Conservation (phyloP, 495 filamentous ascomycete species). For the Lindgomyces ingoldianus region DNA sequence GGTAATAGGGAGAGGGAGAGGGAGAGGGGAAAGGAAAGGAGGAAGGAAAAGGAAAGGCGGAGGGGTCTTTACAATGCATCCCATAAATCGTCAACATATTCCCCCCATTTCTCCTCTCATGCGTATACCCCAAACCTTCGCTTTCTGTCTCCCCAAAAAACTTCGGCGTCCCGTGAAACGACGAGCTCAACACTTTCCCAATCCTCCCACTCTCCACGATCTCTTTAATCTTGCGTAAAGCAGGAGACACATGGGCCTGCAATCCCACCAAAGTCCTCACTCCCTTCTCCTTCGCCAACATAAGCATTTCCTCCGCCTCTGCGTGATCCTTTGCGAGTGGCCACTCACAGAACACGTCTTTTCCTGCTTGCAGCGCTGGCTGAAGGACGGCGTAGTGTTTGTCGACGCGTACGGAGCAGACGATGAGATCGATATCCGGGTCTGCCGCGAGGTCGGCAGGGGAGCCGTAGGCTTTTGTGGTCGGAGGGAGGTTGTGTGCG, state of each 20-base stretch:
- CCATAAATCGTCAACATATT: slow-evolving; percentile 56
- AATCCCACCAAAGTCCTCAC: slow-evolving; percentile 54
- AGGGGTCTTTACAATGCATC: slow-evolving; percentile 49
- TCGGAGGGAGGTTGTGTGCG: slow-evolving; percentile 48
- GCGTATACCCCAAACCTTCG: slow-evolving; percentile 50
- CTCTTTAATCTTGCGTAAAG: slow-evolving; percentile 49
- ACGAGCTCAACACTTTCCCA: slow-evolving; percentile 57
- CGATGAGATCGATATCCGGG: slow-evolving; percentile 60
- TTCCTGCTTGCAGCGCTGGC: slow-evolving; percentile 56
- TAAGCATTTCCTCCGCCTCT: slow-evolving; percentile 48
- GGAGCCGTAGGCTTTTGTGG: slow-evolving; percentile 56
- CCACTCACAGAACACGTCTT: slow-evolving; percentile 63
- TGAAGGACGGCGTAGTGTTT: slow-evolving; percentile 52
- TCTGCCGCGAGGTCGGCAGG: slow-evolving; percentile 55
- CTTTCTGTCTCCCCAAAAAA: slow-evolving; percentile 40
- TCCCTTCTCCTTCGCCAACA: slow-evolving; percentile 43
- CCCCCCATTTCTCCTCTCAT: slow-evolving; percentile 50
- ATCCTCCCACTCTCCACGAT: slow-evolving; percentile 53
- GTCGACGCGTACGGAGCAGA: slow-evolving; percentile 57
- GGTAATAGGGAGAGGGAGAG: too few species aligned
- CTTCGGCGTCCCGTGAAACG: slow-evolving; percentile 47
- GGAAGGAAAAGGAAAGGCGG: background rate
- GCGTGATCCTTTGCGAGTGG: slow-evolving; percentile 43
- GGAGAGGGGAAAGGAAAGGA: too few species aligned
- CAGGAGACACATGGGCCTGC: slow-evolving; percentile 51